A percentile compares a stretch with the other conserved stretches of the same genome.
Conservation (phyloP, 1,284 basidiomycete genomes). For the Malassezia psittaci region DNA sequence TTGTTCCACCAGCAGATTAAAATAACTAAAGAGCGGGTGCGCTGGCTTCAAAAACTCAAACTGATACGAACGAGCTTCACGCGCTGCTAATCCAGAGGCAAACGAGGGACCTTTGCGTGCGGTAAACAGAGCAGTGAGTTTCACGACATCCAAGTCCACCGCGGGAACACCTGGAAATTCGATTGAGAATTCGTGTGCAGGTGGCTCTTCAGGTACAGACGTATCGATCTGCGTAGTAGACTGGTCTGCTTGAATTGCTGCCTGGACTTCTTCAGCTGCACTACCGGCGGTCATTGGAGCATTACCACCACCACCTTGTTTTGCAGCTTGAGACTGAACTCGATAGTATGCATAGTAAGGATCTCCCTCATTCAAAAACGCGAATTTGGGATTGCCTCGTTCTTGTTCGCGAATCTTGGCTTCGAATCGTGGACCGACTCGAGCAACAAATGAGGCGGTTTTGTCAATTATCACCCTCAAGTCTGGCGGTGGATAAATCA, state of each 20-base stretch:
- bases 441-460: slow-evolving; percentile 81
- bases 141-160: slow-evolving; percentile 61
- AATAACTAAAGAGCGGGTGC: slow-evolving; percentile 90
- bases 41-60: slow-evolving; percentile 94
- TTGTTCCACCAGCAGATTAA: slow-evolving; percentile 92
- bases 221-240: slow-evolving; percentile 1
- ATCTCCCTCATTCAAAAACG: slow-evolving; percentile 36
- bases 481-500: slow-evolving; percentile 50
- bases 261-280: background rate
- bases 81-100: slow-evolving; percentile 69
- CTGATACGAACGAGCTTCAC: slow-evolving; percentile 88
- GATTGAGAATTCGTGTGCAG: slow-evolving; percentile 70
- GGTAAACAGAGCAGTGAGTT: slow-evolving; percentile 84
- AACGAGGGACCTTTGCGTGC: slow-evolving; percentile 82
- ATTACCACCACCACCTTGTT: slow-evolving; percentile 19
- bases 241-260: slow-evolving; percentile 5
- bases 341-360: slow-evolving; percentile 45
- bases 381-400: slow-evolving; percentile 34
- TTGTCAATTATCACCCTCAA: slow-evolving; percentile 81
- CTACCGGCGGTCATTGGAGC: slow-evolving; percentile 7
- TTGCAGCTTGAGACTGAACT: slow-evolving; percentile 28
- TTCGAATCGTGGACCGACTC: slow-evolving; percentile 41
- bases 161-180: slow-evolving; percentile 80
- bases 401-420: slow-evolving; percentile 38
- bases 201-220: slow-evolving; percentile 60